Conservation (phyloP, 1,284 basidiomycete species). For the Tilletia setariae region DNA sequence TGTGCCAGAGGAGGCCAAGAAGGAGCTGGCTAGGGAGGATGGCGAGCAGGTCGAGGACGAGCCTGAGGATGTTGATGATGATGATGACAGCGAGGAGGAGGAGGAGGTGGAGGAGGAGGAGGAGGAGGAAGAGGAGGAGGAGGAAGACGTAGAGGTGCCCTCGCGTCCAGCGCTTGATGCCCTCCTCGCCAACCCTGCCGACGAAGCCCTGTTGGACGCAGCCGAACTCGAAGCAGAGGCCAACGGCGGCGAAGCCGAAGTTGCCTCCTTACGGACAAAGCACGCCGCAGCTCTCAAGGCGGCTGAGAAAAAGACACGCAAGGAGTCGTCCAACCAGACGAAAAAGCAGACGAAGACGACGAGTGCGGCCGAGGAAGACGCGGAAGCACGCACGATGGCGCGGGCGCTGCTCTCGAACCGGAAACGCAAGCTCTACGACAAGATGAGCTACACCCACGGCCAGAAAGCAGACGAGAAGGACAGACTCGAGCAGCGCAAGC, state of each 20-base stretch:
- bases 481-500: conserved; percentile 35
- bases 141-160: conserved; percentile 30
- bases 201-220: conserved; percentile 69
- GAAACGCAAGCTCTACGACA: conserved; percentile 91
- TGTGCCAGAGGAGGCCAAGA: conserved; percentile 55
- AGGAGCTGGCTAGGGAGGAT: conserved; percentile 57
- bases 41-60: conserved; percentile 62
- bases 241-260: conserved; percentile 75
- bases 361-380: conserved; percentile 62
- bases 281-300: conserved; percentile 41
- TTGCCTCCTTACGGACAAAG: conserved; percentile 66
- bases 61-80: conserved; percentile 60
- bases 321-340: conserved; percentile 1
- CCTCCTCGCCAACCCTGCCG: conserved; percentile 62
- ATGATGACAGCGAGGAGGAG: conserved; percentile 25
- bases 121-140: conserved; percentile 55
- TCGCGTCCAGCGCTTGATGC: conserved; percentile 51
- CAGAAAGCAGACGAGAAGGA: conserved; percentile 69
- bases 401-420: conserved; percentile 99
- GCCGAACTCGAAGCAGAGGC: conserved; percentile 92
- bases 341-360: conserved; percentile 24
- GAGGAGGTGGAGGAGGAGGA: conserved; percentile 37
- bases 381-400: conserved; percentile 67
- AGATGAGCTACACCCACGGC: conserved; percentile 83
- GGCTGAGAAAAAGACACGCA: conserved; percentile 32